Conservation (phyloP, 306 rosid genomes). For the Dryas octopetala region DNA sequence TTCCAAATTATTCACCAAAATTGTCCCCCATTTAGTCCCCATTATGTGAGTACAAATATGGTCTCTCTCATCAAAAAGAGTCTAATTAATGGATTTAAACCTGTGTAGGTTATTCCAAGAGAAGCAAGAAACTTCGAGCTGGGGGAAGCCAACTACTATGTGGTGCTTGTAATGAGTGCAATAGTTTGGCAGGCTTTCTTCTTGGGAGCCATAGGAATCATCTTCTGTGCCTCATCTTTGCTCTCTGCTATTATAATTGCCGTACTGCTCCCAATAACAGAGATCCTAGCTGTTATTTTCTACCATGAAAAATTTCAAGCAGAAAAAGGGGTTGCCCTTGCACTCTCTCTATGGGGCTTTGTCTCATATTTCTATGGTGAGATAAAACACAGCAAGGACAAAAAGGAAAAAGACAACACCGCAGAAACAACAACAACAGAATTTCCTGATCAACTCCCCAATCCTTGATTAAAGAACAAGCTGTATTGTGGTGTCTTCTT, state of each 20-base stretch:
- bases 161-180: constrained; percentile 49
- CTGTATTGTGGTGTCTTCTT: no score
- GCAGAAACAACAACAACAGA: constrained; percentile 12
- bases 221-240: constrained; percentile 68
- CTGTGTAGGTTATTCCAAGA: constrained; percentile 53
- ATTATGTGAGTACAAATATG: no score
- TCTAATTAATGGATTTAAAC: not conserved
- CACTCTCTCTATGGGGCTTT: constrained; percentile 69
- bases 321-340: constrained; percentile 60
- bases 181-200: constrained; percentile 72
- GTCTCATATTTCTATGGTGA: constrained; percentile 75
- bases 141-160: constrained; percentile 58
- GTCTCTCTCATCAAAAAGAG: no score
- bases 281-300: constrained; percentile 61
- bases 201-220: constrained; percentile 71
- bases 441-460: constrained; percentile 10
- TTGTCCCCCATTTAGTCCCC: no score
- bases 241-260: constrained; percentile 62
- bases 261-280: constrained; percentile 52
- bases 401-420: not conserved
- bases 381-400: constrained; percentile 37
- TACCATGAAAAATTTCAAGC: constrained; percentile 57
- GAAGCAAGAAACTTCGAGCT: constrained; percentile 61
- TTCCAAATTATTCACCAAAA: no score
- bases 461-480: constrained; percentile 11